Conservation (phyloP, 2,329 filamentous ascomycete species). For the Ceratocystis colombiana region DNA sequence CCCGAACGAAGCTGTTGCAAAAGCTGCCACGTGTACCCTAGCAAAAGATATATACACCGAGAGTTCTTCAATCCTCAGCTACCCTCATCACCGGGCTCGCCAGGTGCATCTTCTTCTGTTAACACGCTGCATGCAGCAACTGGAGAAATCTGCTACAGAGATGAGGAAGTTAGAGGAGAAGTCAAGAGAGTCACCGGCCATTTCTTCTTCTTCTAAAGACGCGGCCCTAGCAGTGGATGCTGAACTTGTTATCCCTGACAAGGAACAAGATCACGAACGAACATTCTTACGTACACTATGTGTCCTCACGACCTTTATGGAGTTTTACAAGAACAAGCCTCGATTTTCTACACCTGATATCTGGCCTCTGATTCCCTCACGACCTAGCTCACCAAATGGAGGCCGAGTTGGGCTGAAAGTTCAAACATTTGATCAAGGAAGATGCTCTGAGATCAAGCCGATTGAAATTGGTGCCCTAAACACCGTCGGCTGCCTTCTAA, state of each 20-base stretch:
- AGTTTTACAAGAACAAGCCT: slow-evolving; percentile 51
- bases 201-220: slow-evolving; percentile 38
- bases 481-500: slow-evolving; percentile 58
- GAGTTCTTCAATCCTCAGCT: slow-evolving; percentile 41
- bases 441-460: slow-evolving; percentile 49
- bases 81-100: slow-evolving; percentile 42
- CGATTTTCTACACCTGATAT: slow-evolving; percentile 51
- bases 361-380: slow-evolving; percentile 43
- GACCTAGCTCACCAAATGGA: slow-evolving; percentile 47
- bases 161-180: slow-evolving; percentile 31
- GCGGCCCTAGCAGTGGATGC: slow-evolving; percentile 35
- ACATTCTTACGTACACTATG: slow-evolving; percentile 59
- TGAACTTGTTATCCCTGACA: slow-evolving; percentile 37
- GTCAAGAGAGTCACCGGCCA: slow-evolving; percentile 28
- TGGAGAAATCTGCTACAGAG: slow-evolving; percentile 52
- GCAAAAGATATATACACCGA: slow-evolving; percentile 62
- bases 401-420: slow-evolving; percentile 59
- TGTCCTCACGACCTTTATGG: slow-evolving; percentile 57
- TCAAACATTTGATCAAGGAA: slow-evolving; percentile 57
- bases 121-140: slow-evolving; percentile 59
- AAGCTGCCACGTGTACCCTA: slow-evolving; percentile 57
- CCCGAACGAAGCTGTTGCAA: slow-evolving; percentile 54
- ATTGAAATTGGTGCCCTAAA: slow-evolving; percentile 60
- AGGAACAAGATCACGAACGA: slow-evolving; percentile 46
- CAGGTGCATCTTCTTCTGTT: slow-evolving; percentile 60